Evolutionary conservation across 108 stramenopile species (phyloP).

Genomic region (Fragilariopsis cylindrus): DNA sequence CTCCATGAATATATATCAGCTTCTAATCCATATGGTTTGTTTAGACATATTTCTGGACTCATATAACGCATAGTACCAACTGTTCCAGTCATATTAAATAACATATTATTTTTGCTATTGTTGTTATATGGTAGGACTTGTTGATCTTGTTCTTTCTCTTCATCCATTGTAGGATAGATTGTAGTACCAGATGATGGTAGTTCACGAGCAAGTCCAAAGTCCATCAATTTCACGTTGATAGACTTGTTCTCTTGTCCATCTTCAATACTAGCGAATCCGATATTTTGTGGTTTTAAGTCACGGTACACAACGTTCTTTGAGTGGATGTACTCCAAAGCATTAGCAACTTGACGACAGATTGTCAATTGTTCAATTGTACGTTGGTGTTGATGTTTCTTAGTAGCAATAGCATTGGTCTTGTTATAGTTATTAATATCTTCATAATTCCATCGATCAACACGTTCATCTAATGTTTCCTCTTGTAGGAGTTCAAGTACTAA

Average conservation of each 20-base stretch:
- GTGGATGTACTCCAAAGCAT: slow-evolving; percentile 70
- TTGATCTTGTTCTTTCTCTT: no score
- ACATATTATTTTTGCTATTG: background rate
- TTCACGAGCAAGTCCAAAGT: slow-evolving; percentile 85
- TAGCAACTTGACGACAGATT: slow-evolving; percentile 44
- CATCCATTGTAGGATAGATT: background rate
- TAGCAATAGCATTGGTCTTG: background rate
- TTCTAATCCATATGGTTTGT: slow-evolving; percentile 61
- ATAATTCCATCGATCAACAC: slow-evolving; percentile 48
- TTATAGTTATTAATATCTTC: slow-evolving; percentile 1
- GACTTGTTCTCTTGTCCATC: background rate
- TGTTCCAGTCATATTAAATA: slow-evolving; percentile 58
- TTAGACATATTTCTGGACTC: slow-evolving; percentile 62
- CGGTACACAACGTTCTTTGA: slow-evolving; percentile 62
- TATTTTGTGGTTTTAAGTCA: slow-evolving; percentile 67
- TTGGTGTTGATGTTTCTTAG: slow-evolving; percentile 31
- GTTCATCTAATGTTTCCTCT: slow-evolving; percentile 59
- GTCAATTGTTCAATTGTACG: slow-evolving; percentile 19
- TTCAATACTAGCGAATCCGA: slow-evolving; percentile 44
- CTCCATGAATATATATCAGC: slow-evolving; percentile 76
- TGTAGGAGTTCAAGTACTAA: slow-evolving; percentile 51
- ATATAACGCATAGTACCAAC: slow-evolving; percentile 78
- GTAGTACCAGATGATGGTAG: slow-evolving; percentile 35
- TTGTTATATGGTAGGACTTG: background rate
- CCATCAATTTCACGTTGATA: slow-evolving; percentile 53